Conservation (phyloP, 257 asterid species). For the Capsicum chinense region DNA sequence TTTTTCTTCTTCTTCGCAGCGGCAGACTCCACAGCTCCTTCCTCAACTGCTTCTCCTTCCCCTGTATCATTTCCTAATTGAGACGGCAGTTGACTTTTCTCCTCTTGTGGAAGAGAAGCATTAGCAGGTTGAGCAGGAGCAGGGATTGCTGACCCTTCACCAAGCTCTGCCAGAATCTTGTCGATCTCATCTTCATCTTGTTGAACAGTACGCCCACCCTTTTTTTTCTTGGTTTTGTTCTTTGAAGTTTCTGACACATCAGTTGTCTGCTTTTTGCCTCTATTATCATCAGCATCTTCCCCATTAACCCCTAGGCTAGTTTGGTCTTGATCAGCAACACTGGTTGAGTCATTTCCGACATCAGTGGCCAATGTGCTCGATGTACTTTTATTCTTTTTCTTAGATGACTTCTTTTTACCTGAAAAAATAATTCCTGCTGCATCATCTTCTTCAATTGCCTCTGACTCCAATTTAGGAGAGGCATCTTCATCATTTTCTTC, state of each 20-base stretch:
- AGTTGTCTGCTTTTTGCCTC: constrained; percentile 35
- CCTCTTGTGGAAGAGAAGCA: constrained; percentile 27
- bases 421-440: constrained; percentile 52
- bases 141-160: constrained; percentile 54
- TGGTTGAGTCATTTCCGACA: constrained; percentile 33
- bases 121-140: constrained; percentile 44
- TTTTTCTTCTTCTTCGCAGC: constrained; percentile 34
- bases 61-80: constrained; percentile 14
- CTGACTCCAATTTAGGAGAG: constrained; percentile 43
- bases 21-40: constrained; percentile 32
- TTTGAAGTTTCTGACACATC: constrained; percentile 59
- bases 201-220: constrained; percentile 60
- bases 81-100: constrained; percentile 14
- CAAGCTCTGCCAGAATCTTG: constrained; percentile 76
- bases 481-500: constrained; percentile 53
- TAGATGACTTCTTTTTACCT: constrained; percentile 86
- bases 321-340: constrained; percentile 37
- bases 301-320: constrained; percentile 1
- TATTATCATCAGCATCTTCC: constrained; percentile 30
- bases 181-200: constrained; percentile 79
- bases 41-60: constrained; percentile 22
- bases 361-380: constrained; percentile 45
- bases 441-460: constrained; percentile 54
- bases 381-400: constrained; percentile 58
- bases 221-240: constrained; percentile 85